Evolutionary conservation across 1,139 yeast species (phyloP), one percentile per base, ranked within the genome.

Genomic region (Candida neerlandica): DNA sequence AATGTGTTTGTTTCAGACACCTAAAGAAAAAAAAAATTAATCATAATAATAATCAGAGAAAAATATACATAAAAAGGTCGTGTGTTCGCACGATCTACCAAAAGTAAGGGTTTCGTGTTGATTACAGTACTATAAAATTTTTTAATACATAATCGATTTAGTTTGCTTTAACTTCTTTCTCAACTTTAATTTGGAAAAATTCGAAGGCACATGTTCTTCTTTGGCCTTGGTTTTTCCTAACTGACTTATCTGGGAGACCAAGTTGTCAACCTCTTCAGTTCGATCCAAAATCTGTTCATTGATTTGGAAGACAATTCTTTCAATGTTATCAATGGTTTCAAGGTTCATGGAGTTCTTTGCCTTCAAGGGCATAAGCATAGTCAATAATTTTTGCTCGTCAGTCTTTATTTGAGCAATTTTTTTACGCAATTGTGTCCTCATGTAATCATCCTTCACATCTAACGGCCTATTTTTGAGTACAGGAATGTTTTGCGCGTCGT

Each of bases 341-440:
- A 51, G 47, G 12, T 54, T 53, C 9, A 54, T 49, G 12, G 55
- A 49, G 6, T 56, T 46, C 43, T 52, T 57, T 2, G 67, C 65
- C 45, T 68, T 69, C 10, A 68, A 50, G 2, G 71, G 68, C 59
- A 68, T 62, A 55, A 69, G 54, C 35, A 53, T 42, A n/a, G 54
- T 41, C 7, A 59, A 51, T 12, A 66, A 46, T 30, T 61, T 50
- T 27, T 60, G 58, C 50, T 64, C 64, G 10, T 62, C 53, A 5
- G 50, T 43, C 40, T 57, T 50, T 7, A 66, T 56, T 5, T 50
- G 47, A 2, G 47, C 37, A 15, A 65, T 50, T 46, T 66, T 66
- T 18, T 39, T 49, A 10, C 71, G 58, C 14, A 69, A 44, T 7
- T 47, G 51, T 1, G 37, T 57, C 52, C 59, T 64, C 37, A 64